Base-by-base conservation (phyloP, 2,329 filamentous ascomycete species). In the Colletotrichum lini region DNA sequence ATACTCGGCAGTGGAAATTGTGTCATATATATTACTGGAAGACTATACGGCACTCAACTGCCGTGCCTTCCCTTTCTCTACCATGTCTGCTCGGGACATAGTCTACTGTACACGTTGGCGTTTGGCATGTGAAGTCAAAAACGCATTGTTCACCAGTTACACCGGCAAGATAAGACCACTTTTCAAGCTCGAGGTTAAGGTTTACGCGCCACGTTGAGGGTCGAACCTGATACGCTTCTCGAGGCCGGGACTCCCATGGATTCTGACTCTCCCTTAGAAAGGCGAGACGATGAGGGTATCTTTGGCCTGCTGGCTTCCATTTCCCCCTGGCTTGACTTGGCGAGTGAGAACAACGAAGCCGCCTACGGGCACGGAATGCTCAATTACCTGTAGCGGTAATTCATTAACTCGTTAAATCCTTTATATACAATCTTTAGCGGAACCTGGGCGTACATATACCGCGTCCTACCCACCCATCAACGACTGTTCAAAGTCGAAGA, bases 181-280 rank as follows among this genome's bases (percentile, higher is more conserved):
- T 54, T 53, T 40, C 47, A 68, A 58, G 60, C 61, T 59, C 30
- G 12, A 23, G 21, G 56, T 44, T 15, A 67, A 30, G 52, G 35
- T 67, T 70, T 23, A 56, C 47, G n/a, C 50, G 63, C 63, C 61
- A 57, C 50, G 38, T 35, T 44, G 42, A 40, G 30, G 50, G 10
- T 18, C 50, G 30, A 45, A 56, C 9, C 53, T 69, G 60, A 47
- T 59, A 67, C 67, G 35, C 52, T 50, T 67, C 42, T 58, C 44
- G 15, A 47, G 10, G 38, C 38, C 50, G 15, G 44, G 50, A 44
- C 26, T 56, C 30, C 67, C 50, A 57, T 70, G 44, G 53, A 57
- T 30, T 40, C 18, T 44, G 35, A 26, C 18, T 38, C 23, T 49
- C 38, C 52, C 44, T 44, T 18, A 42, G 18, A 13, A 21, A 23